These are phyloP conservation scores for Cucumis hystrix DNA, from an alignment of 306 rosid genomes.

Conservation along the genomic window DNA sequence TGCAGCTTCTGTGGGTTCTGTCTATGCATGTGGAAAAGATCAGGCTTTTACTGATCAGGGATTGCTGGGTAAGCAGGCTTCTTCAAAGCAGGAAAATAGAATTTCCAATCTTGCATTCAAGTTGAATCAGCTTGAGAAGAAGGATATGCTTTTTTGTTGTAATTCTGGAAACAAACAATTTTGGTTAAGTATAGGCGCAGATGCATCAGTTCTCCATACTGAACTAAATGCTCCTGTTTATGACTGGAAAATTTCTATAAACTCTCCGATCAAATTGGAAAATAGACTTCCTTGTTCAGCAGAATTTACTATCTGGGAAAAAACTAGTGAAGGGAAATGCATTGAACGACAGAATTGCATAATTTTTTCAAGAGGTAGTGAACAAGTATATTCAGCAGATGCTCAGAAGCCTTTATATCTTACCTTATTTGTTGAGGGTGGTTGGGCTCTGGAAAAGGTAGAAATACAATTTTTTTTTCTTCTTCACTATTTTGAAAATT, in stretches of 20 bases:
- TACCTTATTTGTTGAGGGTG: constrained; percentile 64
- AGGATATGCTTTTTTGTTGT: constrained; percentile 69
- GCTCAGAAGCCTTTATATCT: constrained; percentile 70
- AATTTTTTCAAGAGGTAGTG: constrained; percentile 61
- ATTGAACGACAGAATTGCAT: constrained; percentile 47
- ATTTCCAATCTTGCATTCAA: constrained; percentile 36
- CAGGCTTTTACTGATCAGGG: constrained; percentile 46
- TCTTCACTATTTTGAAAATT: too few species aligned
- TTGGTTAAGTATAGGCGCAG: constrained; percentile 82
- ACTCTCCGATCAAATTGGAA: constrained; percentile 82
- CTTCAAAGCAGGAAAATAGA: constrained; percentile 25
- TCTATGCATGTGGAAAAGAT: constrained; percentile 59
- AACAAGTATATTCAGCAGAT: constrained; percentile 75
- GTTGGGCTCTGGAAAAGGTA: constrained; percentile 95
- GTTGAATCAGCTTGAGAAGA: constrained; percentile 84
- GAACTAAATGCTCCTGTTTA: constrained; percentile 84
- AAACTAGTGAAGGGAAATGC: constrained; percentile 55
- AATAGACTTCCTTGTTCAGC: constrained; percentile 90
- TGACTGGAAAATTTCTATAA: constrained; percentile 84
- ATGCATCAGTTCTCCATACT: constrained; percentile 90
- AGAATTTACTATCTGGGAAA: constrained; percentile 62
- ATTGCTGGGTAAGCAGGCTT: constrained; percentile 31
- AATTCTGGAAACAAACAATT: constrained; percentile 45
- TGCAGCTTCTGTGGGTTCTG: constrained; percentile 52
- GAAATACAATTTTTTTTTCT: constrained; percentile 12